These are phyloP conservation scores for Parascedosporium putredinis DNA, from an alignment of 2,329 filamentous ascomycete genomes.

Conservation along the genomic window DNA sequence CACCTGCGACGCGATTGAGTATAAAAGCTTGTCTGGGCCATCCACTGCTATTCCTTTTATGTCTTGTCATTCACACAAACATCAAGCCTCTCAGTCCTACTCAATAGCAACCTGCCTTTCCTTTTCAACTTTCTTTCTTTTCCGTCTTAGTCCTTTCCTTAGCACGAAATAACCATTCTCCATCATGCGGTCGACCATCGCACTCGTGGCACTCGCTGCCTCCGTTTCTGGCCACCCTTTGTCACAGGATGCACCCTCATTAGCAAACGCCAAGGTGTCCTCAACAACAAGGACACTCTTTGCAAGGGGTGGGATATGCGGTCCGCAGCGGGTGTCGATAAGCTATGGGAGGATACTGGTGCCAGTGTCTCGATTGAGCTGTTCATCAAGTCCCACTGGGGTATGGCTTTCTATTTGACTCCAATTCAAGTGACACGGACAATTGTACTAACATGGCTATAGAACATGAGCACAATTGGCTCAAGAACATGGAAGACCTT, in stretches of 20 bases:
- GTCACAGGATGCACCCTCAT: neutral
- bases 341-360: constrained; percentile 6
- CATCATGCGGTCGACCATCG: neutral
- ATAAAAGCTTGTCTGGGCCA: too few relatives aligned
- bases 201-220: neutral
- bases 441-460: neutral
- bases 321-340: constrained; percentile 6
- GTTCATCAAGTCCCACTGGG: constrained; percentile 7
- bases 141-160: too few relatives aligned
- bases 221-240: neutral
- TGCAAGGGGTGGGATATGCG: constrained; percentile 9
- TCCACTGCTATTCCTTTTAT: too few relatives aligned
- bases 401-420: neutral
- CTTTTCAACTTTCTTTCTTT: too few relatives aligned
- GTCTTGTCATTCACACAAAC: too few relatives aligned
- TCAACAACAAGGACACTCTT: constrained; percentile 4
- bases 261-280: neutral
- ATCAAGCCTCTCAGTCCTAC: too few relatives aligned
- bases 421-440: neutral
- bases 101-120: too few relatives aligned
- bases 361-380: constrained; percentile 5
- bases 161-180: neutral
- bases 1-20: too few relatives aligned
- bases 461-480: constrained; percentile 9
- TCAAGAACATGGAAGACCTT: constrained; percentile 8